Percentiles rank a stretch among this genome's conserved stretches.
phyloP scores from a whole-genome alignment of 2,329 filamentous ascomycete genomes.

The Fonsecaea monophora region DNA sequence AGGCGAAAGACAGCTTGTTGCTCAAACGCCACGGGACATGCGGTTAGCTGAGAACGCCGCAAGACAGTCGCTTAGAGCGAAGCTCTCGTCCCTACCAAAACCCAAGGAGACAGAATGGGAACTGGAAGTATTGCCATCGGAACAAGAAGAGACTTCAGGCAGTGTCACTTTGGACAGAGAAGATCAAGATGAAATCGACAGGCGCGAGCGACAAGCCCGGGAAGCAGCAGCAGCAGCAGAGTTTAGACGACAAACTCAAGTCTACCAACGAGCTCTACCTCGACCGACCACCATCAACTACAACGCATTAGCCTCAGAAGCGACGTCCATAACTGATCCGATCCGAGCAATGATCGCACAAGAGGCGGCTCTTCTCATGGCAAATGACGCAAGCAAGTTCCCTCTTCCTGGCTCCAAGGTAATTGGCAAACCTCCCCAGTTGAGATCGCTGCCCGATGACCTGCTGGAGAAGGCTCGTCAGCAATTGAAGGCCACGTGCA shows the following conservation, averaged over 20 bases:
- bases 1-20: slow-evolving; percentile 69
- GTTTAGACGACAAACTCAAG: slow-evolving; percentile 82
- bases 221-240: slow-evolving; percentile 73
- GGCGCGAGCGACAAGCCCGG: slow-evolving; percentile 65
- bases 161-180: slow-evolving; percentile 47
- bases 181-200: slow-evolving; percentile 76
- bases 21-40: slow-evolving; percentile 78
- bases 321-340: slow-evolving; percentile 66
- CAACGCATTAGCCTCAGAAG: slow-evolving; percentile 68
- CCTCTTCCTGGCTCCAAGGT: slow-evolving; percentile 73
- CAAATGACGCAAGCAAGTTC: slow-evolving; percentile 78
- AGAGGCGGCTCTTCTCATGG: slow-evolving; percentile 81
- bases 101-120: slow-evolving; percentile 96
- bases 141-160: slow-evolving; percentile 71
- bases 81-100: slow-evolving; percentile 80
- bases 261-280: slow-evolving; percentile 85
- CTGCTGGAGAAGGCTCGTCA: slow-evolving; percentile 76
- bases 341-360: slow-evolving; percentile 73
- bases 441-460: slow-evolving; percentile 73
- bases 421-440: slow-evolving; percentile 63
- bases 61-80: slow-evolving; percentile 68
- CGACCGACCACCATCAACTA: slow-evolving; percentile 77
- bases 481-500: slow-evolving; percentile 74
- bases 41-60: slow-evolving; percentile 72
- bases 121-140: slow-evolving; percentile 80